These are phyloP conservation scores for Tylopilus rubrobrunneus DNA, from an alignment of 768 basidiomycete genomes.

Conservation along the genomic window DNA sequence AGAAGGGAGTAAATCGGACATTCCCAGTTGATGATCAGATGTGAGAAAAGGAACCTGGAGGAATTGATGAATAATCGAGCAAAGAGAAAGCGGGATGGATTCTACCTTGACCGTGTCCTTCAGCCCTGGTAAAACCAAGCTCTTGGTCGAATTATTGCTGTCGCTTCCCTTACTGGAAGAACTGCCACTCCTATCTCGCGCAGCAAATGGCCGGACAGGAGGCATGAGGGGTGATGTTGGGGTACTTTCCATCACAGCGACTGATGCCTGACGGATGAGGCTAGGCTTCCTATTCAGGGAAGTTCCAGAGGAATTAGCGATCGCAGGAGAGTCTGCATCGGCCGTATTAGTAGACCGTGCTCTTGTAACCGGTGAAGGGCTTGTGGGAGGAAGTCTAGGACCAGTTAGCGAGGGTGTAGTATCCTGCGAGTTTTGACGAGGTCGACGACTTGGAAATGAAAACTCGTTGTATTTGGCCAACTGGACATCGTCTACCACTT, in stretches of 20 bases:
- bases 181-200: conserved; percentile 47
- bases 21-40: conserved; percentile 66
- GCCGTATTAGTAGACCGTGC: conserved; percentile 33
- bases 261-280: conserved; percentile 47
- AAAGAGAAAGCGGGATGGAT: background rate
- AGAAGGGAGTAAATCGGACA: conserved; percentile 68
- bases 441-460: conserved; percentile 54
- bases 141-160: conserved; percentile 24
- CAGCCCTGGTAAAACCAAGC: conserved; percentile 50
- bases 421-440: conserved; percentile 52
- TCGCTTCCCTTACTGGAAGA: conserved; percentile 40
- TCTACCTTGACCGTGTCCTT: conserved; percentile 72
- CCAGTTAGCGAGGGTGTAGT: conserved; percentile 31
- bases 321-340: conserved; percentile 18
- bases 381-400: conserved; percentile 24
- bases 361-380: conserved; percentile 31
- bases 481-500: conserved; percentile 37
- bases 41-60: conserved; percentile 60
- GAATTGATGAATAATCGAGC: conserved; percentile 1
- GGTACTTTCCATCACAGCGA: conserved; percentile 51
- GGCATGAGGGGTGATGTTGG: conserved; percentile 36
- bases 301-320: conserved; percentile 9
- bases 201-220: conserved; percentile 45
- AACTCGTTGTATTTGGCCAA: conserved; percentile 49
- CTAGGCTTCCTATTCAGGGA: conserved; percentile 33